Conservation (phyloP, 1,139 yeast genomes). For the Spathaspora sp. region DNA sequence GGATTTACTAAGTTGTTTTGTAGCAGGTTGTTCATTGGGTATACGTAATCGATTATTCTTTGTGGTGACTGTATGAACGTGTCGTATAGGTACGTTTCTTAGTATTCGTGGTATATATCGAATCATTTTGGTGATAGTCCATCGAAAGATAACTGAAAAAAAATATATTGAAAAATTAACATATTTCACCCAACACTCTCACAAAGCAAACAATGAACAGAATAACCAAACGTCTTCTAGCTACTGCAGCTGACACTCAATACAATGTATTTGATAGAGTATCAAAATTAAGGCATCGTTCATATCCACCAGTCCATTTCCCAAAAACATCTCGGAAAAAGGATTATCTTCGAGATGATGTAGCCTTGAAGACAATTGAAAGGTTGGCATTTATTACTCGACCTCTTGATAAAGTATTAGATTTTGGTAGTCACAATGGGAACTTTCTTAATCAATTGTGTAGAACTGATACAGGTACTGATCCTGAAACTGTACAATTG, state of each 20-base stretch:
- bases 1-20: too few species aligned
- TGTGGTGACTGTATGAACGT: too few species aligned
- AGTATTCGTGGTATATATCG: too few species aligned
- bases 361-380: conserved; percentile 71
- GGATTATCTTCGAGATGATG: conserved; percentile 77
- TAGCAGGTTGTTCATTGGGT: too few species aligned
- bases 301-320: conserved; percentile 47
- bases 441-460: conserved; percentile 45
- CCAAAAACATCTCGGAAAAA: conserved; percentile 52
- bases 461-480: conserved; percentile 28
- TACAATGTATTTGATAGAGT: conserved; percentile 67
- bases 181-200: background rate
- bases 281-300: conserved; percentile 60
- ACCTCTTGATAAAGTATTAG: conserved; percentile 58
- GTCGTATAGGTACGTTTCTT: too few species aligned
- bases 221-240: conserved; percentile 16
- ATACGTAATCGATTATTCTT: too few species aligned
- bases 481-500: conserved; percentile 37
- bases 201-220: background rate
- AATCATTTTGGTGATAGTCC: too few species aligned
- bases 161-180: background rate
- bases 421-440: conserved; percentile 76
- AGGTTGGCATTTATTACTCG: conserved; percentile 73
- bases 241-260: conserved; percentile 29
- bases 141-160: too few species aligned